Percentiles rank a stretch among this genome's conserved stretches.
These are phyloP conservation scores for Termitomyces sp. DNA, from an alignment of 768 basidiomycete species.

Conservation along the genomic window DNA sequence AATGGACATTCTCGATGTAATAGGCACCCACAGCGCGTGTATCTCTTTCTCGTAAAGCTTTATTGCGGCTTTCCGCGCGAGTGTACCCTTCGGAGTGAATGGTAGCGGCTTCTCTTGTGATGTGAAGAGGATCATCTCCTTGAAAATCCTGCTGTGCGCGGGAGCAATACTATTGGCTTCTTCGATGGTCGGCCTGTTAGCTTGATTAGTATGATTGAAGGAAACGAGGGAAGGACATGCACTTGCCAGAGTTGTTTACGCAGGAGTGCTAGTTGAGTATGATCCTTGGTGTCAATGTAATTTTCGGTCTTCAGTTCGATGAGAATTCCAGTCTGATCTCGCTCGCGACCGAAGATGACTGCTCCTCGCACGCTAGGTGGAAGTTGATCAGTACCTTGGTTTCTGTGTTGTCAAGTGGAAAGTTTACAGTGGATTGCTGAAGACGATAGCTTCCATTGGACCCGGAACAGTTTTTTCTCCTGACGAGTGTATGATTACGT, in stretches of 20 bases:
- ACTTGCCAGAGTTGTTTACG: conserved; percentile 27
- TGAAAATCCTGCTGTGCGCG: conserved; percentile 36
- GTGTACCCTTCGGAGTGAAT: conserved; percentile 39
- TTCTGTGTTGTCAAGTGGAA: not conserved
- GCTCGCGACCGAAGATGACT: conserved; percentile 33
- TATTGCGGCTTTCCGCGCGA: conserved; percentile 33
- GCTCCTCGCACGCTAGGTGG: conserved; percentile 12
- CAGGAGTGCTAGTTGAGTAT: conserved; percentile 16
- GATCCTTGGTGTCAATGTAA: conserved; percentile 16
- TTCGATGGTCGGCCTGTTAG: conserved; percentile 29
- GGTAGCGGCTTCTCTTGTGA: conserved; percentile 33
- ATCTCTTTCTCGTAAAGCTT: conserved; percentile 36
- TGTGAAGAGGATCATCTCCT: conserved; percentile 46
- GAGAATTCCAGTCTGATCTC: conserved; percentile 19
- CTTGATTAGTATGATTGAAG: not conserved
- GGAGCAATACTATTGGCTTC: conserved; percentile 36
- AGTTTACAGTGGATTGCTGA: conserved; percentile 15
- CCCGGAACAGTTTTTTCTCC: conserved; percentile 32
- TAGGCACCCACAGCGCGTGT: conserved; percentile 24
- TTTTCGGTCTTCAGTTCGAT: conserved; percentile 14
- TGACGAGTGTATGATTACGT: conserved; percentile 28
- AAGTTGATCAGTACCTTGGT: too few species aligned
- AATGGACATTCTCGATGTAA: not conserved
- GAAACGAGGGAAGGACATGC: not conserved
- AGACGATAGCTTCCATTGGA: conserved; percentile 22